These are phyloP conservation scores for Erysimum cheiranthoides DNA, from an alignment of 345 rosid species.

Conservation along the genomic window DNA sequence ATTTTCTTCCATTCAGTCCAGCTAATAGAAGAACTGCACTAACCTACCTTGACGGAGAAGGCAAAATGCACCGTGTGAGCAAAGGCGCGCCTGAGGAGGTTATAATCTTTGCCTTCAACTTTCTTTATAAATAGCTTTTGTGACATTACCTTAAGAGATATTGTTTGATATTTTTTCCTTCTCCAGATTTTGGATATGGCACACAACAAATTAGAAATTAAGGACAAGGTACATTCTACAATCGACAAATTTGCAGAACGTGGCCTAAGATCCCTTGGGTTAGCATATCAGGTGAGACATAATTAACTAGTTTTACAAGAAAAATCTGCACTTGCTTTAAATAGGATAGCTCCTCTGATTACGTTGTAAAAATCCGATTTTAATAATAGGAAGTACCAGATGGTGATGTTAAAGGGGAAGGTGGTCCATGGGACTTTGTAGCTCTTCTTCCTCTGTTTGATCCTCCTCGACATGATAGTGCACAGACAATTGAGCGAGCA, in stretches of 20 bases:
- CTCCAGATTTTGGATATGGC: slow-evolving; percentile 63
- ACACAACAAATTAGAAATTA: slow-evolving; percentile 54
- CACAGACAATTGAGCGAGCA: slow-evolving; percentile 67
- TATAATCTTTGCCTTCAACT: neutral
- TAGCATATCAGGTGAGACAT: slow-evolving; percentile 59
- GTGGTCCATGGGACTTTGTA: slow-evolving; percentile 75
- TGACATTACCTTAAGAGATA: neutral
- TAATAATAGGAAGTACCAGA: slow-evolving; percentile 57
- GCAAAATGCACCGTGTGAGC: slow-evolving; percentile 86
- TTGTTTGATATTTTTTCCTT: neutral
- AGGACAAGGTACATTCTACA: slow-evolving; percentile 52
- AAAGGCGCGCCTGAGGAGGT: slow-evolving; percentile 99
- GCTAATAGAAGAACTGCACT: slow-evolving; percentile 94
- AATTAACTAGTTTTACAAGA: neutral
- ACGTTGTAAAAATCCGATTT: neutral
- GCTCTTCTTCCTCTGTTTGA: slow-evolving; percentile 80
- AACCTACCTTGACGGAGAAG: slow-evolving; percentile 68
- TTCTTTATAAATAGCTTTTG: neutral
- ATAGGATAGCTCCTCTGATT: neutral
- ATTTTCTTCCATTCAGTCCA: slow-evolving; percentile 94
- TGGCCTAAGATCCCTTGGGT: slow-evolving; percentile 68
- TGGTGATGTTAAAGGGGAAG: slow-evolving; percentile 58
- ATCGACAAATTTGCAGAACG: slow-evolving; percentile 69
- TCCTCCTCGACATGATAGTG: slow-evolving; percentile 66
- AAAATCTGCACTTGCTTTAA: neutral